Conservation (phyloP, 192 early-diverging fungal genomes). For the Phycomyces nitens region DNA sequence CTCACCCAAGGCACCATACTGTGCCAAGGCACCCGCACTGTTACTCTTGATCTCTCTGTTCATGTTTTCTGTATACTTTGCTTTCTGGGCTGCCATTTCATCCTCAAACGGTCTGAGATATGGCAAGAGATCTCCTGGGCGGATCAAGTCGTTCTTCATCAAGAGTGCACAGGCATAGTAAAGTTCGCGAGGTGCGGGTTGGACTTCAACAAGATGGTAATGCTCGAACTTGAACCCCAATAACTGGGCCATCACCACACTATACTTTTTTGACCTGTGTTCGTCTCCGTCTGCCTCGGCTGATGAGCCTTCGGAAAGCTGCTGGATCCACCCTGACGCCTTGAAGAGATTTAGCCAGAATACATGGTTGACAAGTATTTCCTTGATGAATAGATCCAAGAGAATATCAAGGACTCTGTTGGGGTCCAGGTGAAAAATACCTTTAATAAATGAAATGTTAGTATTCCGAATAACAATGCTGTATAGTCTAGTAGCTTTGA, state of each 20-base stretch:
- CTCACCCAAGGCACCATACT: slow-evolving; percentile 30
- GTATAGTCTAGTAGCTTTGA: too few relatives aligned
- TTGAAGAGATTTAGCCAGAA: slow-evolving; percentile 70
- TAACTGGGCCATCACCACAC: slow-evolving; percentile 53
- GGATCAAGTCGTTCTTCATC: slow-evolving; percentile 47
- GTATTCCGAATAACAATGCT: too few relatives aligned
- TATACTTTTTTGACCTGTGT: neutral
- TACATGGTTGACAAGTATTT: slow-evolving; percentile 59
- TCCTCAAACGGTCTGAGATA: slow-evolving; percentile 55
- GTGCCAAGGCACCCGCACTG: slow-evolving; percentile 17
- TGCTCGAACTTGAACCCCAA: slow-evolving; percentile 72
- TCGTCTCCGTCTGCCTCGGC: neutral
- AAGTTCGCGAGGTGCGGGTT: slow-evolving; percentile 41
- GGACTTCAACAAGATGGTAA: slow-evolving; percentile 41
- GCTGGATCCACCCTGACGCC: slow-evolving; percentile 43
- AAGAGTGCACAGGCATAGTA: slow-evolving; percentile 54
- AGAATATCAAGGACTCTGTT: slow-evolving; percentile 79
- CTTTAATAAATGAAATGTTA: slow-evolving; percentile 25
- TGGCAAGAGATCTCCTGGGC: slow-evolving; percentile 62
- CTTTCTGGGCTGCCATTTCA: slow-evolving; percentile 44
- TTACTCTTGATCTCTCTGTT: slow-evolving; percentile 30
- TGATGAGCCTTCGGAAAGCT: slow-evolving; percentile 5
- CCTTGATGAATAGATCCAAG: slow-evolving; percentile 70
- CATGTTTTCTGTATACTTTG: slow-evolving; percentile 41
- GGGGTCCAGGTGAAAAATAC: slow-evolving; percentile 80